Conservation (phyloP, 106 monocot species). For the Dendrobium huoshanense region DNA sequence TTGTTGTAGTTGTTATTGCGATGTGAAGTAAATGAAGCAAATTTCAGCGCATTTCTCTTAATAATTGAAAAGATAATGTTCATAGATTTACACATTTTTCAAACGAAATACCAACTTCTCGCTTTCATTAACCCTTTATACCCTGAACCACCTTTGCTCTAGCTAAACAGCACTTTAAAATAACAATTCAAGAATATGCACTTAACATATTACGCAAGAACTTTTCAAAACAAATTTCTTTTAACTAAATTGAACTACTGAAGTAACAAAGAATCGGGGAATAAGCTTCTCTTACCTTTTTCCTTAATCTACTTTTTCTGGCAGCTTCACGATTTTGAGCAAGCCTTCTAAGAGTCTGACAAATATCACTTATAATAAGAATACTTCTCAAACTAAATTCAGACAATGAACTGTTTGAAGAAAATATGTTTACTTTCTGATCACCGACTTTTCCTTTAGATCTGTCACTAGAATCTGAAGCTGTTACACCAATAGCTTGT, state of each 20-base stretch:
- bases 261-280: background rate
- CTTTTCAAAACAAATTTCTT: background rate
- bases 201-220: background rate
- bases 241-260: background rate
- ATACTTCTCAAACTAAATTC: background rate
- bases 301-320: slow-evolving; percentile 81
- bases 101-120: background rate
- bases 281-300: slow-evolving; percentile 44
- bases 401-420: background rate
- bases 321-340: slow-evolving; percentile 97
- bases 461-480: slow-evolving; percentile 16
- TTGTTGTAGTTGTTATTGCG: no score
- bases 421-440: slow-evolving; percentile 7
- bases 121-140: background rate
- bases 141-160: background rate
- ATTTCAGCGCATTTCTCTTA: background rate
- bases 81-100: background rate
- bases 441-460: slow-evolving; percentile 10
- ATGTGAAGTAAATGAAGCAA: background rate
- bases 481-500: background rate
- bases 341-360: slow-evolving; percentile 59
- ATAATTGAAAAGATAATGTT: background rate
- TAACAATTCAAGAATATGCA: background rate
- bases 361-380: background rate
- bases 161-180: background rate